A percentile compares a stretch with the other conserved stretches of the same genome.
phyloP scores from a whole-genome alignment of 2,329 filamentous ascomycete species.

The Karstenula rhodostoma region DNA sequence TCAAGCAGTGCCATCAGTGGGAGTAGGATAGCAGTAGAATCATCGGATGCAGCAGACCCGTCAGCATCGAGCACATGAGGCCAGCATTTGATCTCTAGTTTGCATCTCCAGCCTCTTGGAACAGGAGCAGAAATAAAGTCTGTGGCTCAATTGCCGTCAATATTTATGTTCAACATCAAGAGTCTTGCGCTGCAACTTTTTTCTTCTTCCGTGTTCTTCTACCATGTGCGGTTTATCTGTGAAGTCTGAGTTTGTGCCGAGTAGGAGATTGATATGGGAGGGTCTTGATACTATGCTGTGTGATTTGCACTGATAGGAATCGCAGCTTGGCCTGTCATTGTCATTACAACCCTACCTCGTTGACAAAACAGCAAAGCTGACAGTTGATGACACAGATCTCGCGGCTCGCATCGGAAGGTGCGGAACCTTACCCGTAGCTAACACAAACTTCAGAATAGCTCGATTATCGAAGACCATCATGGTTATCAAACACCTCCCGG shows the following conservation, averaged over 20 bases:
- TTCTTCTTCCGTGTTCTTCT: neutral
- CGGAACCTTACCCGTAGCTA: neutral
- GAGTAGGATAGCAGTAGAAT: neutral
- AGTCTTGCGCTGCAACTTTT: neutral
- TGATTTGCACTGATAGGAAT: neutral
- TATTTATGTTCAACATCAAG: neutral
- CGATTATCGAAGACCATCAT: neutral
- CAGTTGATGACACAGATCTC: neutral
- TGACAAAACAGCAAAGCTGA: neutral
- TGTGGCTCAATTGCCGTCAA: neutral
- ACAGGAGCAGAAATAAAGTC: neutral
- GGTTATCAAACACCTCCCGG: neutral
- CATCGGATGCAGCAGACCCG: conserved; percentile 3
- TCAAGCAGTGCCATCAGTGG: neutral
- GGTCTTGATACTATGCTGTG: neutral
- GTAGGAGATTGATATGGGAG: neutral
- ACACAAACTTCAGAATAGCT: neutral
- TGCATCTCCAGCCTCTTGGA: neutral
- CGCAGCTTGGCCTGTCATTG: neutral
- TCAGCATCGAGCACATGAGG: neutral
- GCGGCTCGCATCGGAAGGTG: neutral
- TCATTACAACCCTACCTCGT: no score
- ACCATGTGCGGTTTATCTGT: no score
- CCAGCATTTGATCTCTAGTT: neutral
- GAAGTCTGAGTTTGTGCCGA: neutral